Evolutionary conservation across 73 alveolate species (phyloP), one percentile per base, ranked within the genome.

Genomic region (Paramecium octaurelia): DNA sequence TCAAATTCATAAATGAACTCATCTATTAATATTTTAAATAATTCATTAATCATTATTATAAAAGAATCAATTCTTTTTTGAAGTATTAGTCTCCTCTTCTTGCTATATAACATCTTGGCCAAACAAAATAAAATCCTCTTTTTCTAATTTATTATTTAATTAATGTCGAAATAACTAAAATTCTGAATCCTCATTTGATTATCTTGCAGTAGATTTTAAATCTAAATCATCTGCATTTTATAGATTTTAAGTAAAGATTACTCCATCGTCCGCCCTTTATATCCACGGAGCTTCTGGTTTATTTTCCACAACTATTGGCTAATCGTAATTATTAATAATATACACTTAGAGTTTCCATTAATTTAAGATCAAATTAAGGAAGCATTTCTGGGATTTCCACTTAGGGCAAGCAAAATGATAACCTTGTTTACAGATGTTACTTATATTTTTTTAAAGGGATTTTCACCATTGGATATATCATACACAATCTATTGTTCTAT

Each of bases 221-320:
- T 89, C 94, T 31, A 89, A 44, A 73, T 89, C 94, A 5, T 73
- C 92, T 43, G 76, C 58, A n/a, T 31, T 46, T 29, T 89, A 23
- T 0, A 89, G 86, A 89, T 89, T 58, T 18, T 89, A 85, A 2
- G 94, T 89, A 89, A 89, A 89, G 8, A 89, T 89, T 0, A 89
- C 88, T 8, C 94, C 94, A 71, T 89, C 92, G 11, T 57, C 48
- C 12, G 85, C 34, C 71, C 94, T 89, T 42, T 83, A 43, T 18
- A 89, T 89, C 94, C 94, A 89, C 6, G 94, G 94, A 1, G 94
- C 94, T 50, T 89, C 94, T 11, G 94, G 94, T 46, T 89, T 89
- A 46, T 89, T 89, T 64, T 89, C 94, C 7, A 89, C 94, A 16
- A 73, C 85, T 12, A 84, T 71, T 6, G 92, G 94, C 94, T 89